phyloP scores from a whole-genome alignment of 2,329 filamentous ascomycete species.

The Pseudohalonectria lignicola region DNA sequence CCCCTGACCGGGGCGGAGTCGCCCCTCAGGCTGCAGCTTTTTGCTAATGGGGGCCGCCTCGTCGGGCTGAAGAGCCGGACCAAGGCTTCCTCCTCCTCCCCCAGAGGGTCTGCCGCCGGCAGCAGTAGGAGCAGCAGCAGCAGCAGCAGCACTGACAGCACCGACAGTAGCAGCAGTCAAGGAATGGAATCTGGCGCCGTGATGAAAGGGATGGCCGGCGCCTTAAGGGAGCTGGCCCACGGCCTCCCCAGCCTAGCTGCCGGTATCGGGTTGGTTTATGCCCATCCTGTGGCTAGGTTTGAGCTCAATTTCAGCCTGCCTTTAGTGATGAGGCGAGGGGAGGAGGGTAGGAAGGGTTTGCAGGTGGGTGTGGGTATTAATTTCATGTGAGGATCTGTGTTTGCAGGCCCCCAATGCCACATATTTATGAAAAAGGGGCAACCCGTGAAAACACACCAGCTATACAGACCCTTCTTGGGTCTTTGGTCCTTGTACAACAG shows the following conservation, averaged over 20 bases:
- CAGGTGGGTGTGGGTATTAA: conserved; percentile 95
- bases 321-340: conserved; percentile 67
- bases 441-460: too few relatives aligned
- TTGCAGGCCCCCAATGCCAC: too few relatives aligned
- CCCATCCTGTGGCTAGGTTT: conserved; percentile 84
- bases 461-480: too few relatives aligned
- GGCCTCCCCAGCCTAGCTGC: conserved; percentile 78
- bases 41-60: conserved; percentile 81
- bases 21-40: conserved; percentile 77
- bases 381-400: conserved; percentile 56
- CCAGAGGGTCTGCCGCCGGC: conserved; percentile 33
- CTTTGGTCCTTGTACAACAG: too few relatives aligned
- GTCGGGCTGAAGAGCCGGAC: conserved; percentile 57
- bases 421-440: too few relatives aligned
- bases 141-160: conserved; percentile 5
- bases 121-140: too few relatives aligned
- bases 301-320: conserved; percentile 94
- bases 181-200: conserved; percentile 32
- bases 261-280: conserved; percentile 86
- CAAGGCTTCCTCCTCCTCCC: too few relatives aligned
- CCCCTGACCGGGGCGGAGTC: conserved; percentile 73
- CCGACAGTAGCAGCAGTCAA: too few relatives aligned
- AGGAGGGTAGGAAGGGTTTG: conserved; percentile 81
- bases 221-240: conserved; percentile 59
- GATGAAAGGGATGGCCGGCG: conserved; percentile 41